Evolutionary conservation across 2,329 filamentous ascomycete genomes (phyloP).

Genomic region (Pseudocercospora crystallina): DNA sequence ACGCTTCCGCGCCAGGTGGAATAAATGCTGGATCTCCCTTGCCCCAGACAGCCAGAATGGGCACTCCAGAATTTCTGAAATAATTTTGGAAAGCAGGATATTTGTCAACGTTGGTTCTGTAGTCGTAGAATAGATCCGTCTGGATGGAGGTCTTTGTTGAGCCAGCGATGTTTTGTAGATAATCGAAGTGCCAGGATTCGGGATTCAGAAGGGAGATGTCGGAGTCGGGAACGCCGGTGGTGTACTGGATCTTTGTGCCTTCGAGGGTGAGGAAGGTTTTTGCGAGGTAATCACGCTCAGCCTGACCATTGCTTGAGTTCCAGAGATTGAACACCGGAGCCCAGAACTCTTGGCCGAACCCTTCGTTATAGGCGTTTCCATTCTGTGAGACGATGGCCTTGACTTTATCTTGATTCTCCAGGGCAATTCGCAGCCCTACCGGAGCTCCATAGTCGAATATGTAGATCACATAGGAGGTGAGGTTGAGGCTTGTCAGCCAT

Average conservation of each 20-base stretch:
- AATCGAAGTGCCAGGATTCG: slow-evolving; percentile 52
- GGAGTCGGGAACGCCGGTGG: slow-evolving; percentile 22
- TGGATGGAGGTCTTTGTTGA: slow-evolving; percentile 55
- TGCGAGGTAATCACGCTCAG: slow-evolving; percentile 34
- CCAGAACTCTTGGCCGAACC: slow-evolving; percentile 54
- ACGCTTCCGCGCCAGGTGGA: slow-evolving; percentile 55
- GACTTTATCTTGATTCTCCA: slow-evolving; percentile 49
- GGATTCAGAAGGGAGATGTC: slow-evolving; percentile 42
- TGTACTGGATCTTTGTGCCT: slow-evolving; percentile 38
- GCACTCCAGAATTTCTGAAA: slow-evolving; percentile 52
- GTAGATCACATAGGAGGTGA: slow-evolving; percentile 55
- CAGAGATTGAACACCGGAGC: slow-evolving; percentile 49
- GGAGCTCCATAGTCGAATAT: slow-evolving; percentile 66
- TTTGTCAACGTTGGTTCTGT: slow-evolving; percentile 54
- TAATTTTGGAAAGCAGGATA: slow-evolving; percentile 59
- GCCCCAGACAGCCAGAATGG: slow-evolving; percentile 60
- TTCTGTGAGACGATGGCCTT: slow-evolving; percentile 59
- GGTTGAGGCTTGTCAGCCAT: slow-evolving; percentile 51
- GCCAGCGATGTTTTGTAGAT: slow-evolving; percentile 38
- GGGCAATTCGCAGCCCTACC: slow-evolving; percentile 54
- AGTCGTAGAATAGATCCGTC: slow-evolving; percentile 59
- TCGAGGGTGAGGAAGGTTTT: slow-evolving; percentile 39
- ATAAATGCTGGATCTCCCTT: slow-evolving; percentile 57
- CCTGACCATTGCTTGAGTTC: slow-evolving; percentile 28
- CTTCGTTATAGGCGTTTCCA: slow-evolving; percentile 61